These are phyloP conservation scores for Phaeosphaeriaceae sp. DNA, from an alignment of 2,329 filamentous ascomycete genomes.

Conservation along the genomic window DNA sequence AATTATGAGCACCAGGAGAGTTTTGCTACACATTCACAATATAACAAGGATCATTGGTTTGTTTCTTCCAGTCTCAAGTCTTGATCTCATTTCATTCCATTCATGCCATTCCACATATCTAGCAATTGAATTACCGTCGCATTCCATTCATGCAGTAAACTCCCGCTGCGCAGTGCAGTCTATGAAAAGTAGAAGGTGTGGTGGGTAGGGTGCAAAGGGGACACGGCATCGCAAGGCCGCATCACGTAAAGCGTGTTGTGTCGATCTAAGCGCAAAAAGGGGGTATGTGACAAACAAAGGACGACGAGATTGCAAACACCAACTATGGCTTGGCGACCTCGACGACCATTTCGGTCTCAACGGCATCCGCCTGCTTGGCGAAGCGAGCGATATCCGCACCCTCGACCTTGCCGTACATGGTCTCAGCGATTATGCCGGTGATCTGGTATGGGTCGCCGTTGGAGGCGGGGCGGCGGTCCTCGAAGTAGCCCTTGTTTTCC, in stretches of 20 bases:
- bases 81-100: background rate
- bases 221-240: too few relatives aligned
- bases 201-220: background rate
- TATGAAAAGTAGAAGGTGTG: background rate
- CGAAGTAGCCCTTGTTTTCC: slow-evolving; percentile 94
- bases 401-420: slow-evolving; percentile 60
- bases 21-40: too few relatives aligned
- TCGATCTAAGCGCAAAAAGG: slow-evolving; percentile 5
- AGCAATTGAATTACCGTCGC: background rate
- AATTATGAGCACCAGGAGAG: too few relatives aligned
- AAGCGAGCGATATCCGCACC: slow-evolving; percentile 55
- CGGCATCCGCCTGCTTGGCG: slow-evolving; percentile 40
- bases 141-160: slow-evolving; percentile 1
- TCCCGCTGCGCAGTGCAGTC: slow-evolving; percentile 10
- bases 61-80: too few relatives aligned
- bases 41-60: too few relatives aligned
- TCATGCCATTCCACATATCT: background rate
- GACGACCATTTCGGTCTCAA: slow-evolving; percentile 46
- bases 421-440: slow-evolving; percentile 81
- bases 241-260: background rate
- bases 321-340: slow-evolving; percentile 36
- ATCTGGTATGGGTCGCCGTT: slow-evolving; percentile 89
- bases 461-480: slow-evolving; percentile 72
- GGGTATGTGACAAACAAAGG: slow-evolving; percentile 18
- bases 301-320: background rate